A percentile compares a stretch with the other conserved stretches of the same genome.
Evolutionary conservation across 495 filamentous ascomycete species (phyloP).

Genomic region (Hamigera avellanea): DNA sequence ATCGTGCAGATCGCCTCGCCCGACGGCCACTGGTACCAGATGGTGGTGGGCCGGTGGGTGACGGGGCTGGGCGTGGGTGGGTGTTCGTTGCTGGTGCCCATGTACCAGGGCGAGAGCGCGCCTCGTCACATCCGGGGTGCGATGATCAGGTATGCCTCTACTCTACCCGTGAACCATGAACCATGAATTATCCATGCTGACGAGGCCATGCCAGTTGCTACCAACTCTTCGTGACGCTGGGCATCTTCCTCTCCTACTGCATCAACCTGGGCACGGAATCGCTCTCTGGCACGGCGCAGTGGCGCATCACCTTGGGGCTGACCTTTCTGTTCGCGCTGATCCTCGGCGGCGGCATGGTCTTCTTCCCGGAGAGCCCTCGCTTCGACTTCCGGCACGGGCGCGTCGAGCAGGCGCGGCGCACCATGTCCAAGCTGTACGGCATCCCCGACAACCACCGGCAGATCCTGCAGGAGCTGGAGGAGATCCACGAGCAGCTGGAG

Average conservation of each 20-base stretch:
- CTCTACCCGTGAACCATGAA: background rate
- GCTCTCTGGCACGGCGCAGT: slow-evolving; percentile 37
- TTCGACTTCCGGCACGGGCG: slow-evolving; percentile 55
- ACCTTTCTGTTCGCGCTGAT: slow-evolving; percentile 63
- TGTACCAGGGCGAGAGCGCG: slow-evolving; percentile 63
- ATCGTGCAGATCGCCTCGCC: slow-evolving; percentile 53
- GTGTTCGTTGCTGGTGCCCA: slow-evolving; percentile 57
- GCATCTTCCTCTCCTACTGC: slow-evolving; percentile 70
- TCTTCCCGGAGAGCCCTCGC: slow-evolving; percentile 62
- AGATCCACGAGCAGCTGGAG: slow-evolving; percentile 48
- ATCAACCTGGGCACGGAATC: slow-evolving; percentile 66
- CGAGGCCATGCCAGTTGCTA: slow-evolving; percentile 50
- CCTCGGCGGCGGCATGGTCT: slow-evolving; percentile 59
- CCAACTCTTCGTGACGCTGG: slow-evolving; percentile 79
- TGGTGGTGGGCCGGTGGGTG: slow-evolving; percentile 43
- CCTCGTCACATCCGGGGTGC: slow-evolving; percentile 56
- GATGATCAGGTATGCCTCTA: slow-evolving; percentile 37
- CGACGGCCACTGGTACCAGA: slow-evolving; percentile 38
- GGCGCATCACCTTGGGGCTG: slow-evolving; percentile 70
- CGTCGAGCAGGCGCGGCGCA: slow-evolving; percentile 49
- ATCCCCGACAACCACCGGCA: slow-evolving; percentile 51
- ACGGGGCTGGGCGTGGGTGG: slow-evolving; percentile 60
- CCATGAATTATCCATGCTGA: slow-evolving; percentile 3
- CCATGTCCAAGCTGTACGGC: slow-evolving; percentile 59
- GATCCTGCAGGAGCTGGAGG: slow-evolving; percentile 55